Percentiles rank a stretch among this genome's conserved stretches.
These are phyloP conservation scores for Obelidium mucronatum DNA, from an alignment of 192 early-diverging fungal genomes.

Conservation along the genomic window DNA sequence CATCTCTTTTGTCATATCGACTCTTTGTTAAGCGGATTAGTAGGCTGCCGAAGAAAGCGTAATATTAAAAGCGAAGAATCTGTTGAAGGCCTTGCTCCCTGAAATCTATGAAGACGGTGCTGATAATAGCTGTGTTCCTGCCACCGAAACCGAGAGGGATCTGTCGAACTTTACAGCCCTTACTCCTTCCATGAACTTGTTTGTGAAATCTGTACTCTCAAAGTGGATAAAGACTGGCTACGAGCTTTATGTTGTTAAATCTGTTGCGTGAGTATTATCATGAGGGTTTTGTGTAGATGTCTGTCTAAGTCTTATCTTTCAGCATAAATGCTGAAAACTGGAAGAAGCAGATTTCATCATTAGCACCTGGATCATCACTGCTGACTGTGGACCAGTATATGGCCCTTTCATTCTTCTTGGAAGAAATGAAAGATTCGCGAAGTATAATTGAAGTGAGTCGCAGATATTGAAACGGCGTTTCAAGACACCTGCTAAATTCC, in stretches of 20 bases:
- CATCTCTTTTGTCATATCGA: not conserved
- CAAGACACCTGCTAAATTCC: not conserved
- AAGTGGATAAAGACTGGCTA: slow-evolving; percentile 25
- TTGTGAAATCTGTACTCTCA: not conserved
- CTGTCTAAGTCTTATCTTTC: not conserved
- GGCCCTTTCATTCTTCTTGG: not conserved
- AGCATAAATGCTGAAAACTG: slow-evolving; percentile 33
- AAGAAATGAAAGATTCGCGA: not conserved
- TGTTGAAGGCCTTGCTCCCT: slow-evolving; percentile 1
- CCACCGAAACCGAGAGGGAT: not conserved
- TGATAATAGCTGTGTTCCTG: not conserved
- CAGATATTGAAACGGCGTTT: not conserved
- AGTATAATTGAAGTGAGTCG: slow-evolving; percentile 20
- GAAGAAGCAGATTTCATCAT: slow-evolving; percentile 25
- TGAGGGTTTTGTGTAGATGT: not conserved
- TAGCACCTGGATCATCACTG: slow-evolving; percentile 18
- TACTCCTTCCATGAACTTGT: not conserved
- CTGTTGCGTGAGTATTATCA: slow-evolving; percentile 1
- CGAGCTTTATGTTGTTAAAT: slow-evolving; percentile 22
- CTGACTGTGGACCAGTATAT: slow-evolving; percentile 6
- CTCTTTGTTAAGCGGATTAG: not conserved
- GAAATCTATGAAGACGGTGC: too few species aligned
- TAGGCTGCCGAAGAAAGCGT: not conserved
- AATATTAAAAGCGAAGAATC: not conserved
- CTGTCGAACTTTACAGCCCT: not conserved